phyloP scores from a whole-genome alignment of 2,329 filamentous ascomycete species.

The Nannizzia gypsea region DNA sequence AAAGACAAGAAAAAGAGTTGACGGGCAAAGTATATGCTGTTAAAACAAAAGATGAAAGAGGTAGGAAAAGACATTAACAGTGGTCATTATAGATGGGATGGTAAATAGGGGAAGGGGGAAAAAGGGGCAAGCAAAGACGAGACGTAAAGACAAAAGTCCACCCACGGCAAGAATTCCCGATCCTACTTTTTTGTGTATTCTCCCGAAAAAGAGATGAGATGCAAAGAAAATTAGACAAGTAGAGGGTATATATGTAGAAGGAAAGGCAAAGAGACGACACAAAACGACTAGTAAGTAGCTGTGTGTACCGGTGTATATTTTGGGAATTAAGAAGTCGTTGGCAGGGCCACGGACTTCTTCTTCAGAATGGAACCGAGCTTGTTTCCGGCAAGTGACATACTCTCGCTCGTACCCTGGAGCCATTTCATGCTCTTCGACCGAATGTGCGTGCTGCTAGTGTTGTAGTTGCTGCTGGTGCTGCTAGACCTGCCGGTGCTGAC shows the following conservation, averaged over 20 bases:
- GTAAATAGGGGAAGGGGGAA: not conserved
- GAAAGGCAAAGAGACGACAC: not conserved
- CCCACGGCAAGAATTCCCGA: not conserved
- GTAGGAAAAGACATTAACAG: slow-evolving; percentile 3
- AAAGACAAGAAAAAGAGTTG: not conserved
- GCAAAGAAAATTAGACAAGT: not conserved
- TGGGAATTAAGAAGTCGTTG: not conserved
- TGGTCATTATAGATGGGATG: not conserved
- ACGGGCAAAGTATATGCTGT: not conserved
- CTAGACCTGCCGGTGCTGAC: not conserved
- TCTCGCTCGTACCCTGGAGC: slow-evolving; percentile 8
- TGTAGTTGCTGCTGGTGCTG: not conserved
- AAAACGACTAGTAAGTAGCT: not conserved
- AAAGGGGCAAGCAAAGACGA: not conserved
- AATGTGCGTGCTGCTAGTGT: not conserved
- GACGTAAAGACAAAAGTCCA: not conserved
- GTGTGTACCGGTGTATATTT: not conserved
- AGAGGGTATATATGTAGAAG: not conserved
- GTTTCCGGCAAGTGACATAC: slow-evolving; percentile 11
- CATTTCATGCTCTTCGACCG: slow-evolving; percentile 14
- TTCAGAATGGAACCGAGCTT: slow-evolving; percentile 15
- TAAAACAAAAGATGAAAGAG: not conserved
- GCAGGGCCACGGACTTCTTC: slow-evolving; percentile 5
- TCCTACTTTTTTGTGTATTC: not conserved
- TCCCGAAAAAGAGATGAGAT: not conserved